A percentile compares a stretch with the other conserved stretches of the same genome.
Evolutionary conservation across 2,329 filamentous ascomycete genomes (phyloP).

Genomic region (Sporothrix inflata): DNA sequence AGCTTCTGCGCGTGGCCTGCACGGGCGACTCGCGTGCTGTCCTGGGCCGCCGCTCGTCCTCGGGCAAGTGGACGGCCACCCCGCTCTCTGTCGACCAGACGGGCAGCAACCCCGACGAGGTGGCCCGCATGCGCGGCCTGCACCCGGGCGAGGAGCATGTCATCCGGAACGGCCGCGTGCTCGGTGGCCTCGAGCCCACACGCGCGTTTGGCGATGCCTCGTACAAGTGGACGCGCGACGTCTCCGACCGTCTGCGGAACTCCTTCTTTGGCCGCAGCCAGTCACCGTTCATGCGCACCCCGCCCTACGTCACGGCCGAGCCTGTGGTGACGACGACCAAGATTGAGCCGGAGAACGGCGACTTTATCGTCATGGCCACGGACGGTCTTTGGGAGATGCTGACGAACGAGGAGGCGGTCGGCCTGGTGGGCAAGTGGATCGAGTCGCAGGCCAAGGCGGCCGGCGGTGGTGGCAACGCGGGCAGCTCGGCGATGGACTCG

Average conservation of each 20-base stretch:
- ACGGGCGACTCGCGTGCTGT: constrained; percentile 97
- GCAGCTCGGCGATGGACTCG: constrained; percentile 49
- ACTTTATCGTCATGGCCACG: constrained; percentile 95
- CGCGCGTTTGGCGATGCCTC: constrained; percentile 94
- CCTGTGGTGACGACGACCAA: constrained; percentile 92
- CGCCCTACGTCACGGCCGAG: constrained; percentile 96
- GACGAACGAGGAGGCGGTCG: constrained; percentile 96
- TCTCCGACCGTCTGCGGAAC: constrained; percentile 77
- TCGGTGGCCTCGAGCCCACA: constrained; percentile 89
- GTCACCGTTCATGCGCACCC: constrained; percentile 78
- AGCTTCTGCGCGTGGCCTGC: constrained; percentile 89
- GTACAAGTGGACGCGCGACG: constrained; percentile 93
- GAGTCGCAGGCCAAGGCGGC: constrained; percentile 59
- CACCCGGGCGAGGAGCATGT: constrained; percentile 91
- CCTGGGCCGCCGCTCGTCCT: constrained; percentile 74
- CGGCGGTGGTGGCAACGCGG: constrained; percentile 26
- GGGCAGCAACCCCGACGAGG: constrained; percentile 84
- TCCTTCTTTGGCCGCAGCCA: constrained; percentile 87
- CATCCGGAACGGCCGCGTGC: constrained; percentile 82
- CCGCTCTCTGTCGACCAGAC: constrained; percentile 93
- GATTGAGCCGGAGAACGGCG: constrained; percentile 83
- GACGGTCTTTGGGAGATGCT: constrained; percentile 99
- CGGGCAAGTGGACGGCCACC: constrained; percentile 90
- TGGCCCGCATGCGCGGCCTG: constrained; percentile 76
- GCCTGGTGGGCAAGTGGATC: constrained; percentile 94